These are phyloP conservation scores for Hordeum marinum DNA, from an alignment of 176 grass and related monocot species.

Conservation along the genomic window DNA sequence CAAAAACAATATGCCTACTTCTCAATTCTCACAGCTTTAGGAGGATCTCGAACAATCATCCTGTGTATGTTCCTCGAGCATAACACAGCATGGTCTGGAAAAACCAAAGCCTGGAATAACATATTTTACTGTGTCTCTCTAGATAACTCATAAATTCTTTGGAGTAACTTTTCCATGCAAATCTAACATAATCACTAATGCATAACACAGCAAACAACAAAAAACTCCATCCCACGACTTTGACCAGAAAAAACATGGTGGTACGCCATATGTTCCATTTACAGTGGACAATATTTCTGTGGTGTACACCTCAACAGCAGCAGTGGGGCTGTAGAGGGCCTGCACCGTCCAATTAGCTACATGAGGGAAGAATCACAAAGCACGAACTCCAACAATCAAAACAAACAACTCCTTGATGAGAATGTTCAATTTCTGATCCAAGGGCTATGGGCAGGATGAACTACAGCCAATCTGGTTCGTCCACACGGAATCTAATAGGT, in stretches of 20 bases:
- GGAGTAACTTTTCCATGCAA: not conserved
- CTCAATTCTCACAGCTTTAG: not conserved
- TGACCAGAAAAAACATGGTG: not conserved
- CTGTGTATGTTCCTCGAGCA: slow-evolving; percentile 4
- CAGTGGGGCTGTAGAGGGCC: not conserved
- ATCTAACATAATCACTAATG: slow-evolving; percentile 5
- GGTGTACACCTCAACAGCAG: not conserved
- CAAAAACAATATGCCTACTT: not conserved
- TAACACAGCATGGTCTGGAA: not conserved
- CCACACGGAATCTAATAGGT: not conserved
- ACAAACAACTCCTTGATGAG: slow-evolving; percentile 4
- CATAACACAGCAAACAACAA: not conserved
- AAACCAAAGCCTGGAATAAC: not conserved
- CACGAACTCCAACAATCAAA: not conserved
- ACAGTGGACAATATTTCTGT: not conserved
- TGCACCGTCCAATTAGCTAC: not conserved
- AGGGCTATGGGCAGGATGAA: not conserved
- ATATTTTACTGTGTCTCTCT: not conserved
- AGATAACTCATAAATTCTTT: slow-evolving; percentile 2
- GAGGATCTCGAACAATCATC: not conserved
- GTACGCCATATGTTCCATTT: not conserved
- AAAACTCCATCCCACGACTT: not conserved
- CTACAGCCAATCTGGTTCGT: not conserved
- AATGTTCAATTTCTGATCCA: not conserved
- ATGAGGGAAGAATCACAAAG: not conserved